Evolutionary conservation across 2,329 filamentous ascomycete genomes (phyloP).

Genomic region (Falciphora oryzae): DNA sequence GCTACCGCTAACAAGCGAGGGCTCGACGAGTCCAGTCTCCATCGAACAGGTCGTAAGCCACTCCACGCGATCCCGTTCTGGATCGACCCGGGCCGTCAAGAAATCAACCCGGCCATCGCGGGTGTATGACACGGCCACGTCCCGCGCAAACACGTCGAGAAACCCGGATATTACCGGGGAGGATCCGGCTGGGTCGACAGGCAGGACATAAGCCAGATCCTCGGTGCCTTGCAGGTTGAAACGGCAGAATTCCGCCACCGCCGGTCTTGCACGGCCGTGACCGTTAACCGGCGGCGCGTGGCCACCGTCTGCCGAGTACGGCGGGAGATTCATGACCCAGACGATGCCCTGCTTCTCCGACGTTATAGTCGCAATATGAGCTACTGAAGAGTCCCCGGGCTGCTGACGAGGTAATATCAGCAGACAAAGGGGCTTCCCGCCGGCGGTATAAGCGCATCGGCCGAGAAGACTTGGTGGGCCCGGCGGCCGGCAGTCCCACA

Average conservation of each 20-base stretch:
- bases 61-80: constrained; percentile 54
- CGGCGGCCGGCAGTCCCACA: constrained; percentile 69
- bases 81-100: constrained; percentile 75
- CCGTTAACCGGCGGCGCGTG: constrained; percentile 8
- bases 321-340: constrained; percentile 42
- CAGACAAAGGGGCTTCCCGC: constrained; percentile 73
- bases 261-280: constrained; percentile 17
- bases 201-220: constrained; percentile 62
- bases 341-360: constrained; percentile 73
- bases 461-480: constrained; percentile 53
- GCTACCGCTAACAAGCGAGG: constrained; percentile 76
- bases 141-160: constrained; percentile 77
- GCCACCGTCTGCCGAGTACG: neutral
- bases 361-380: constrained; percentile 76
- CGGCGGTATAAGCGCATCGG: constrained; percentile 49
- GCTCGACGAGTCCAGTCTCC: constrained; percentile 68
- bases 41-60: constrained; percentile 80
- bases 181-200: constrained; percentile 81
- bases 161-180: constrained; percentile 67
- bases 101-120: constrained; percentile 68
- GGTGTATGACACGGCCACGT: constrained; percentile 82
- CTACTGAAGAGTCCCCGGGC: constrained; percentile 47
- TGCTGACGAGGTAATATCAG: constrained; percentile 64
- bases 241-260: constrained; percentile 54
- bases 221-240: constrained; percentile 60